A percentile compares a stretch with the other conserved stretches of the same genome.
These are phyloP conservation scores for Colletotrichum sp. DNA, from an alignment of 2,329 filamentous ascomycete genomes.

Conservation along the genomic window DNA sequence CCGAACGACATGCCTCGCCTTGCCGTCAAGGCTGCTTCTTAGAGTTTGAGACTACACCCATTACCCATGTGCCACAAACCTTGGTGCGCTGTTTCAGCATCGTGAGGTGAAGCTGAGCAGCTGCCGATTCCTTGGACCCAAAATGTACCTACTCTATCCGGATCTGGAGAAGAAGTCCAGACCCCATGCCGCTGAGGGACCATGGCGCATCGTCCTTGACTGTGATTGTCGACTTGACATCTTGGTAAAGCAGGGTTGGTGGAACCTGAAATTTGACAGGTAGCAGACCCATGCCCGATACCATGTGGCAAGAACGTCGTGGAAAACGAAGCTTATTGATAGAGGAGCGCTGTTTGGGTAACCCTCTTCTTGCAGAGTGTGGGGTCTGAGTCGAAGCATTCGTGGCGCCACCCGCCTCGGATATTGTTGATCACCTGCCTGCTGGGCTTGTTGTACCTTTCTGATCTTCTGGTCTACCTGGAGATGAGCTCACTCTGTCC, in stretches of 20 bases:
- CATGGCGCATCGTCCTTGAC: background rate
- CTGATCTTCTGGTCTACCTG: background rate
- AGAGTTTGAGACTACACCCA: constrained; percentile 6
- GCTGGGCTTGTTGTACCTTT: background rate
- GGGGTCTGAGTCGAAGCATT: background rate
- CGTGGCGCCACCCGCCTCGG: background rate
- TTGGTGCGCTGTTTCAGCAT: background rate
- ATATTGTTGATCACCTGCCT: background rate
- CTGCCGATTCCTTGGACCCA: background rate
- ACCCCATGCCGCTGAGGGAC: background rate
- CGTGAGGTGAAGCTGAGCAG: background rate
- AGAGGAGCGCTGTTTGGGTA: background rate
- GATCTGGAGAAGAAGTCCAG: background rate
- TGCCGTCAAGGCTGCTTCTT: background rate
- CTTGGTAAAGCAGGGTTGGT: background rate
- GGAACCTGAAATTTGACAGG: background rate
- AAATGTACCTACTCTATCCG: background rate
- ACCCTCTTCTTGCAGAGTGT: background rate
- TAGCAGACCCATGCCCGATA: background rate
- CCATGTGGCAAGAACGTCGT: background rate
- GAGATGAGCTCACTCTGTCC: background rate
- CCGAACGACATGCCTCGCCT: background rate
- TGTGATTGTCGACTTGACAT: background rate
- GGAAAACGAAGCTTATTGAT: background rate
- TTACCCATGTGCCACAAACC: constrained; percentile 8